A percentile compares a stretch with the other conserved stretches of the same genome.
Evolutionary conservation across 2,329 filamentous ascomycete species (phyloP).

Genomic region (Pseudovirgaria hyperparasitica): DNA sequence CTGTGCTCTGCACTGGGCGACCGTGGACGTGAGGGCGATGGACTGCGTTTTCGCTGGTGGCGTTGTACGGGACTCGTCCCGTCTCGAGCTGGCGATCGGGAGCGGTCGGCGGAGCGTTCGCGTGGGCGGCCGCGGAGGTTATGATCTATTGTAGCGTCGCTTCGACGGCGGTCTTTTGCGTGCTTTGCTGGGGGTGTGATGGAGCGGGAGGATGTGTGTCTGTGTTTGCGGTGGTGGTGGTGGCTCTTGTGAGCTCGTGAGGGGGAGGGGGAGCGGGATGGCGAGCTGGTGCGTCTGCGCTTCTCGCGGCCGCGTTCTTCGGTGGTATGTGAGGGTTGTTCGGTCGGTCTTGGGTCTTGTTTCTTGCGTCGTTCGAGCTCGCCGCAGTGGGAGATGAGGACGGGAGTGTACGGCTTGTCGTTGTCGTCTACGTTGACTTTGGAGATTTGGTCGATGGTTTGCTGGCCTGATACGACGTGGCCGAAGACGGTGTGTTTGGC

Average conservation of each 20-base stretch:
- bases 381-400: conserved; percentile 25
- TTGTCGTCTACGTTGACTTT: conserved; percentile 23
- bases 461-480: conserved; percentile 22
- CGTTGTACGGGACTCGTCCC: conserved; percentile 9
- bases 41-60: conserved; percentile 12
- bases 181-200: conserved; percentile 13
- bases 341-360: conserved; percentile 15
- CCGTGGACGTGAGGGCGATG: conserved; percentile 6
- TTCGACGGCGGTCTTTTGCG: conserved; percentile 17
- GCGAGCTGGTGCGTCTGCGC: conserved; percentile 16
- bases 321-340: conserved; percentile 1
- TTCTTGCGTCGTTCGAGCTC: conserved; percentile 26
- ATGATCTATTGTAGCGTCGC: conserved; percentile 22
- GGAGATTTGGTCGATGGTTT: conserved; percentile 20
- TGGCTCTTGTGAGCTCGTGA: conserved; percentile 21
- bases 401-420: conserved; percentile 21
- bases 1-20: conserved; percentile 6
- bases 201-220: conserved; percentile 14
- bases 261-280: conserved; percentile 16
- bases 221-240: conserved; percentile 19
- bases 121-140: conserved; percentile 19
- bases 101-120: conserved; percentile 11
- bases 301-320: conserved; percentile 18
- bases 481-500: conserved; percentile 31
- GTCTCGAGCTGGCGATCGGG: conserved; percentile 3